These are phyloP conservation scores for Neophaeococcomyces aloes DNA, from an alignment of 2,329 filamentous ascomycete genomes.

Conservation along the genomic window DNA sequence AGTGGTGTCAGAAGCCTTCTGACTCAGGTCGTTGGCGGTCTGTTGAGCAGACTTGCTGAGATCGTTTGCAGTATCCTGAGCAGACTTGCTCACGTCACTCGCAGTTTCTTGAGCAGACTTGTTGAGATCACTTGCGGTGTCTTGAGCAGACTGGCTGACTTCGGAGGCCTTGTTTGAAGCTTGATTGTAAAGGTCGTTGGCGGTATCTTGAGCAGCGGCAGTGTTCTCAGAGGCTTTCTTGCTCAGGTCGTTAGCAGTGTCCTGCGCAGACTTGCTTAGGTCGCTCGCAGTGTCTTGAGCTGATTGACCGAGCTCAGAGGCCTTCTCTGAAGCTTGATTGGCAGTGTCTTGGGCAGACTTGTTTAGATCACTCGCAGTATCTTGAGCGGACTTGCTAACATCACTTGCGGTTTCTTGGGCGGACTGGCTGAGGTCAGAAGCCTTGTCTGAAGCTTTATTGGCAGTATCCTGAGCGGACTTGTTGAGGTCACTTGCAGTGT, in stretches of 20 bases:
- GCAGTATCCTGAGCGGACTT: no score
- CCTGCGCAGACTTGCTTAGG: slow-evolving; percentile 2
- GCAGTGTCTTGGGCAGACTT: no score
- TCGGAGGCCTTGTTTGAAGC: not conserved
- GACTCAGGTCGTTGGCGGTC: not conserved
- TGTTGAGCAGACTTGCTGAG: slow-evolving; percentile 4
- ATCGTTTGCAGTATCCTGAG: slow-evolving; percentile 3
- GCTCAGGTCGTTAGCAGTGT: slow-evolving; percentile 1
- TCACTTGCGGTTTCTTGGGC: no score
- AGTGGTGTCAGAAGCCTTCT: not conserved
- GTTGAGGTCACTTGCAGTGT: no score
- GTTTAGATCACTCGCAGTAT: no score
- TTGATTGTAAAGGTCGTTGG: no score
- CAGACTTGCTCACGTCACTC: not conserved
- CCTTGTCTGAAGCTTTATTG: no score
- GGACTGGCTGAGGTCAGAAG: no score
- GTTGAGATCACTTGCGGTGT: slow-evolving; percentile 2
- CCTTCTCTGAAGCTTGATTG: not conserved
- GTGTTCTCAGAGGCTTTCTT: not conserved
- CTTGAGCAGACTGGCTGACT: slow-evolving; percentile 5
- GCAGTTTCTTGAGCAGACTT: slow-evolving; percentile 6
- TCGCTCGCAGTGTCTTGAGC: slow-evolving; percentile 4
- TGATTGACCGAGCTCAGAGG: not conserved
- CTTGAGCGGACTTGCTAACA: no score
- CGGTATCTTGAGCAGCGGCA: not conserved